Percentiles rank a stretch among this genome's conserved stretches.
phyloP scores from a whole-genome alignment of 2,329 filamentous ascomycete genomes.

The Apiospora phragmitis region DNA sequence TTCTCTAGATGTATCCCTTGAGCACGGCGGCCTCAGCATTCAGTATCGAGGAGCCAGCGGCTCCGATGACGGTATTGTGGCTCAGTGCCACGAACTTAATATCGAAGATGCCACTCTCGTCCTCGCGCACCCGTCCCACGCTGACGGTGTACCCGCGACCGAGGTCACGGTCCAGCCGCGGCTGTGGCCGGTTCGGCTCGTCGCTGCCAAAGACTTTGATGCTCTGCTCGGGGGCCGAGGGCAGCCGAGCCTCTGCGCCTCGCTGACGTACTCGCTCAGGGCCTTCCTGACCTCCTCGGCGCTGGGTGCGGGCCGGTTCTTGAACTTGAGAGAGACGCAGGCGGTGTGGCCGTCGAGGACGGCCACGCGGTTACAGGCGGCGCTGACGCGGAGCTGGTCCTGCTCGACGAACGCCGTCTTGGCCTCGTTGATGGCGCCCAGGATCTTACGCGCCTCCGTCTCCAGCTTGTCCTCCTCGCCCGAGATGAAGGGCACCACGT shows the following conservation, averaged over 20 bases:
- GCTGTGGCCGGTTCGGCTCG: slow-evolving; percentile 87
- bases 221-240: slow-evolving; percentile 77
- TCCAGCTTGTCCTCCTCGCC: slow-evolving; percentile 97
- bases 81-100: slow-evolving; percentile 93
- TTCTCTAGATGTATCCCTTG: slow-evolving; percentile 71
- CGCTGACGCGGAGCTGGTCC: slow-evolving; percentile 71
- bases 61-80: slow-evolving; percentile 87
- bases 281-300: slow-evolving; percentile 77
- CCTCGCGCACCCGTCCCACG: slow-evolving; percentile 83
- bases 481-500: slow-evolving; percentile 89
- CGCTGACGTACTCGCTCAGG: slow-evolving; percentile 76
- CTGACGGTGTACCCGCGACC: slow-evolving; percentile 87
- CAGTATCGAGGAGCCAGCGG: slow-evolving; percentile 91
- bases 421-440: slow-evolving; percentile 72
- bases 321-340: slow-evolving; percentile 87
- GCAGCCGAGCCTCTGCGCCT: slow-evolving; percentile 81
- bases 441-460: slow-evolving; percentile 92
- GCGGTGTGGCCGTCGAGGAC: slow-evolving; percentile 94
- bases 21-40: slow-evolving; percentile 92
- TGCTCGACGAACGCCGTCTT: slow-evolving; percentile 78
- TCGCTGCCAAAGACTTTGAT: slow-evolving; percentile 89
- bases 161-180: slow-evolving; percentile 83
- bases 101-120: slow-evolving; percentile 87
- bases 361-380: slow-evolving; percentile 90
- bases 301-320: slow-evolving; percentile 70